Evolutionary conservation across 2,329 filamentous ascomycete species (phyloP).

Genomic region (Aspergillus clavatus): DNA sequence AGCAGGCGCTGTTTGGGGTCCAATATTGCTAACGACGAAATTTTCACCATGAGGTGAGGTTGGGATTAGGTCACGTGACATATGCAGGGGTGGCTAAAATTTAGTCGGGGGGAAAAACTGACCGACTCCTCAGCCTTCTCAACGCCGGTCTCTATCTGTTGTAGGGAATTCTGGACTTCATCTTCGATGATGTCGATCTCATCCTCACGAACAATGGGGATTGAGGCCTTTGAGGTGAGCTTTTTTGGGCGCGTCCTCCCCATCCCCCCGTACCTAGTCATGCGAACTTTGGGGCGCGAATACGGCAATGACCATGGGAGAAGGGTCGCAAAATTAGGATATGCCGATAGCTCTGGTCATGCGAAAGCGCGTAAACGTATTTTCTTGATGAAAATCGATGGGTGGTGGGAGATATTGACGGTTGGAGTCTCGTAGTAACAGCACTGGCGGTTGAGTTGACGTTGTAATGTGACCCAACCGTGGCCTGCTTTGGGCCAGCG

Average conservation of each 20-base stretch:
- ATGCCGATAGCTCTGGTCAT: slow-evolving; percentile 57
- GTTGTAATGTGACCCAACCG: slow-evolving; percentile 39
- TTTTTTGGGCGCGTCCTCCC: slow-evolving; percentile 57
- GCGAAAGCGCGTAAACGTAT: slow-evolving; percentile 48
- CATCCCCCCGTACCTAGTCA: slow-evolving; percentile 44
- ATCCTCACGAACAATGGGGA: slow-evolving; percentile 81
- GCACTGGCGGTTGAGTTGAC: slow-evolving; percentile 41
- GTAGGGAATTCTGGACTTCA: slow-evolving; percentile 71
- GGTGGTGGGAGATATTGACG: slow-evolving; percentile 43
- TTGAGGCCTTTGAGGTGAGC: slow-evolving; percentile 82
- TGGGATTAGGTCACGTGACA: slow-evolving; percentile 38
- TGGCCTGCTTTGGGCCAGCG: slow-evolving; percentile 39
- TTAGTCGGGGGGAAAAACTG: slow-evolving; percentile 49
- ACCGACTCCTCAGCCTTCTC: slow-evolving; percentile 97
- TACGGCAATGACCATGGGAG: slow-evolving; percentile 36
- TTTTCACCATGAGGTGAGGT: slow-evolving; percentile 28
- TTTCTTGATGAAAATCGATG: slow-evolving; percentile 52
- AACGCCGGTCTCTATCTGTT: slow-evolving; percentile 88
- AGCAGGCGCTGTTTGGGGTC: slow-evolving; percentile 14
- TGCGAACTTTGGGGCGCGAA: slow-evolving; percentile 38
- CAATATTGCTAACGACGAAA: slow-evolving; percentile 20
- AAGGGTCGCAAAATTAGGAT: slow-evolving; percentile 61
- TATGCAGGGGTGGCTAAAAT: slow-evolving; percentile 30
- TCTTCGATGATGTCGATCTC: slow-evolving; percentile 90
- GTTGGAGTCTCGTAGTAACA: slow-evolving; percentile 29